These are phyloP conservation scores for Loxodes magnus DNA, from an alignment of 73 alveolate species.

Conservation along the genomic window DNA sequence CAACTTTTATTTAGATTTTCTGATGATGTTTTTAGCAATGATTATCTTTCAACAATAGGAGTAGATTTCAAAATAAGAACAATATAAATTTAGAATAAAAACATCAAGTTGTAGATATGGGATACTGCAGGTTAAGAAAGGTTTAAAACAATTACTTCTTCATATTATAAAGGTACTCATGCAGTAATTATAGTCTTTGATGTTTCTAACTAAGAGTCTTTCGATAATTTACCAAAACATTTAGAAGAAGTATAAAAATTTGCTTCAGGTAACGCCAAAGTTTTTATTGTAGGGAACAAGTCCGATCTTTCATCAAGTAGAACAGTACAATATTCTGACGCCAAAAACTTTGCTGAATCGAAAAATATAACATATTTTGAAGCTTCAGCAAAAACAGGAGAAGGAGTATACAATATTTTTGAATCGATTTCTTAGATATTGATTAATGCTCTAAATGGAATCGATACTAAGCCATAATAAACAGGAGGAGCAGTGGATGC, in stretches of 20 bases:
- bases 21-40: conserved; percentile 71
- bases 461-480: no score
- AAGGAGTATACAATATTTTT: conserved; percentile 37
- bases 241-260: conserved; percentile 1
- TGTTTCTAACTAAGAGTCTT: conserved; percentile 6
- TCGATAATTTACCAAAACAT: neutral
- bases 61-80: conserved; percentile 65
- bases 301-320: conserved; percentile 23
- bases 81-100: conserved; percentile 19
- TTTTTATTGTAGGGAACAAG: conserved; percentile 37
- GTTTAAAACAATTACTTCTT: conserved; percentile 51
- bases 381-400: conserved; percentile 44
- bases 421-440: no score
- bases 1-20: conserved; percentile 66
- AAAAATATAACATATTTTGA: conserved; percentile 16
- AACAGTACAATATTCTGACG: conserved; percentile 25
- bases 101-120: conserved; percentile 46
- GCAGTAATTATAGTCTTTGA: conserved; percentile 31
- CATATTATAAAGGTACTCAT: conserved; percentile 40
- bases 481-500: no score
- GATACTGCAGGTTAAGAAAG: conserved; percentile 48
- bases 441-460: no score
- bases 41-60: conserved; percentile 74
- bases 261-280: conserved; percentile 21
- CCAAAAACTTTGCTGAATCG: conserved; percentile 27